Base-by-base conservation (phyloP, 2,329 filamentous ascomycete genomes). In the Aspergillus hiratsukae region DNA sequence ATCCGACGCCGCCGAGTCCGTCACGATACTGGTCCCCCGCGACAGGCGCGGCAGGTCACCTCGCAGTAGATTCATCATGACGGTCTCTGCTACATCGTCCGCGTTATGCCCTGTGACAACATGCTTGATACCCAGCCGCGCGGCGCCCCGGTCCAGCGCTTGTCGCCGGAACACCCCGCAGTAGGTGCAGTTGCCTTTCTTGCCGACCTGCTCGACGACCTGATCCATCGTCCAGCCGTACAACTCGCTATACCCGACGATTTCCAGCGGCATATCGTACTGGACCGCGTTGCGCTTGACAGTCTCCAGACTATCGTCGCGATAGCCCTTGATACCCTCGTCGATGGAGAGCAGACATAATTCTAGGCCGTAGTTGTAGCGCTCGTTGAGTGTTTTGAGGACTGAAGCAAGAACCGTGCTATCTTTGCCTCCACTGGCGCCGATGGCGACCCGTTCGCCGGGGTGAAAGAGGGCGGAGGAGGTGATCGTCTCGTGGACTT, bases 171-270 rank as follows among this genome's bases (percentile, higher is more conserved):
- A 99, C 19, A 99, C 94, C 14, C 94, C 94, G 69, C 94, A 99
- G 69, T 99, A 99, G 29, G 95, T 99, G 81, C 94, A 99, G 75
- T 99, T 99, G 29, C 93, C 92, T 74, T 97, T 97, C 78, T 97
- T 97, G 14, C 94, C 94, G 51, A 99, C 89, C 49, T 93, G 90
- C 67, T 92, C 89, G 3, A 99, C 95, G 9, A 99, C 94, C 69
- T 97, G 91, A 69, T 99, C 94, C 94, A 99, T 99, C 1, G 92
- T 97, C 94, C 94, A 99, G 8, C 93, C 94, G 72, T 99, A 99
- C 9, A 99, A 80, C 68, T 97, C 89, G 53, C 87, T 88, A 68
- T 99, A 99, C 51, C 93, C 91, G 51, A 99, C 85, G 55, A 99
- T 96, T 65, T 91, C 90, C 50, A 99, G 78, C 0, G 89, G 86